These are phyloP conservation scores for Bauhinia variegata DNA, from an alignment of 306 rosid genomes.

Conservation along the genomic window DNA sequence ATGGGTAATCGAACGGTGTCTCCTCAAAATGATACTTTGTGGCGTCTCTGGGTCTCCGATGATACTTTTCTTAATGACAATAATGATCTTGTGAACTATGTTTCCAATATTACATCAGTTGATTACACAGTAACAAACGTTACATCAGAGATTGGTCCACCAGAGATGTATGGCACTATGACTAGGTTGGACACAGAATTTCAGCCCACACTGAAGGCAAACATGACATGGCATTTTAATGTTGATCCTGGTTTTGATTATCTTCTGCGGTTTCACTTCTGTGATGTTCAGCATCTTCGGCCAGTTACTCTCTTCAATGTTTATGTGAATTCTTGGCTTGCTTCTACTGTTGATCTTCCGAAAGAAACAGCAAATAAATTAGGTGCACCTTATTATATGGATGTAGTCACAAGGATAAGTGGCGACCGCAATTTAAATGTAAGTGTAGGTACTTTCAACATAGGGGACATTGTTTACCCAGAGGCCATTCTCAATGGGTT, in stretches of 20 bases:
- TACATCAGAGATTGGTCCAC: constrained; percentile 46
- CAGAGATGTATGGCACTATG: constrained; percentile 56
- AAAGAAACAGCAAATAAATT: constrained; percentile 24
- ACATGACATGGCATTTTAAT: constrained; percentile 58
- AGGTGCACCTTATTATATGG: constrained; percentile 60
- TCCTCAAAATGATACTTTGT: constrained; percentile 52
- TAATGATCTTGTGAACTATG: constrained; percentile 26
- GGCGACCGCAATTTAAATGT: constrained; percentile 44
- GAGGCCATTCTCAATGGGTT: constrained; percentile 63
- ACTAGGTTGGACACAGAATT: constrained; percentile 35
- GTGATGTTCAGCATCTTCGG: constrained; percentile 45
- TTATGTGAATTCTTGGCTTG: constrained; percentile 55
- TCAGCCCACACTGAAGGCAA: constrained; percentile 35
- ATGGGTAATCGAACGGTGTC: constrained; percentile 59
- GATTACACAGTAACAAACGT: constrained; percentile 27
- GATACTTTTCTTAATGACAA: constrained; percentile 33
- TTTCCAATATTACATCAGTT: constrained; percentile 46
- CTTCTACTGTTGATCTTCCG: constrained; percentile 41
- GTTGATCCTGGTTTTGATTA: constrained; percentile 65
- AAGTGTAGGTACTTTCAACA: constrained; percentile 52
- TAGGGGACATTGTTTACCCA: constrained; percentile 4
- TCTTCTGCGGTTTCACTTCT: constrained; percentile 70
- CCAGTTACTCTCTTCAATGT: constrained; percentile 39
- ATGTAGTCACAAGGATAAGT: constrained; percentile 44
- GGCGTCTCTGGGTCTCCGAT: constrained; percentile 68